Evolutionary conservation across 1,284 basidiomycete species (phyloP).

Genomic region (Anthracocystis walkeri): DNA sequence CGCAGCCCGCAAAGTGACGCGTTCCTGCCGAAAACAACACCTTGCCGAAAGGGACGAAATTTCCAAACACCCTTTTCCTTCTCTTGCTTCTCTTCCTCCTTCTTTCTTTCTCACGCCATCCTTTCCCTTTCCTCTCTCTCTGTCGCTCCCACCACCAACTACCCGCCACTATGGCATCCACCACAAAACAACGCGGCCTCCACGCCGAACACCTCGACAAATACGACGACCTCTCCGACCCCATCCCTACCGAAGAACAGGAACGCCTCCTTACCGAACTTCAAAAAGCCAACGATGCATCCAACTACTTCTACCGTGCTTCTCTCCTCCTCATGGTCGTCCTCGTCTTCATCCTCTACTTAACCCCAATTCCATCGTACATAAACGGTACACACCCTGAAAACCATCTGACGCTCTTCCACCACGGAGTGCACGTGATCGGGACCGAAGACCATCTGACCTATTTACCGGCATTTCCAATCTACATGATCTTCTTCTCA

Average conservation of each 20-base stretch:
- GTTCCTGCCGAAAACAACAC: slow-evolving; percentile 29
- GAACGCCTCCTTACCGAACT: slow-evolving; percentile 56
- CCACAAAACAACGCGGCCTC: slow-evolving; percentile 12
- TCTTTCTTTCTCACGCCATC: not conserved
- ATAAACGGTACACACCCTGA: slow-evolving; percentile 64
- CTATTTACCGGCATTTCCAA: slow-evolving; percentile 65
- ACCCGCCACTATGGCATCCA: slow-evolving; percentile 8
- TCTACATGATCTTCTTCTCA: slow-evolving; percentile 62
- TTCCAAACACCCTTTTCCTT: slow-evolving; percentile 2
- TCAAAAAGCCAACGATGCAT: slow-evolving; percentile 56
- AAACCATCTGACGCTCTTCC: slow-evolving; percentile 65
- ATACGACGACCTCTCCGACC: slow-evolving; percentile 54
- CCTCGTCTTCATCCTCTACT: slow-evolving; percentile 57
- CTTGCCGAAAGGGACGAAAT: not conserved
- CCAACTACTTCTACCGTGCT: slow-evolving; percentile 63
- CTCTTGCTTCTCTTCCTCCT: not conserved
- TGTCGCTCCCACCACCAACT: not conserved
- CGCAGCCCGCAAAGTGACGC: slow-evolving; percentile 20
- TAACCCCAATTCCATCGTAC: slow-evolving; percentile 66
- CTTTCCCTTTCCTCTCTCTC: not conserved
- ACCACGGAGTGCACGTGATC: slow-evolving; percentile 55
- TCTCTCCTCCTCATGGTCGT: slow-evolving; percentile 53
- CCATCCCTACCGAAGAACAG: slow-evolving; percentile 59
- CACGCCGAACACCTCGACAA: slow-evolving; percentile 48
- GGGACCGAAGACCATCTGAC: slow-evolving; percentile 65